Percentiles rank a stretch among this genome's conserved stretches.
These are phyloP conservation scores for Paraphoma sp. DNA, from an alignment of 2,329 filamentous ascomycete species.

Conservation along the genomic window DNA sequence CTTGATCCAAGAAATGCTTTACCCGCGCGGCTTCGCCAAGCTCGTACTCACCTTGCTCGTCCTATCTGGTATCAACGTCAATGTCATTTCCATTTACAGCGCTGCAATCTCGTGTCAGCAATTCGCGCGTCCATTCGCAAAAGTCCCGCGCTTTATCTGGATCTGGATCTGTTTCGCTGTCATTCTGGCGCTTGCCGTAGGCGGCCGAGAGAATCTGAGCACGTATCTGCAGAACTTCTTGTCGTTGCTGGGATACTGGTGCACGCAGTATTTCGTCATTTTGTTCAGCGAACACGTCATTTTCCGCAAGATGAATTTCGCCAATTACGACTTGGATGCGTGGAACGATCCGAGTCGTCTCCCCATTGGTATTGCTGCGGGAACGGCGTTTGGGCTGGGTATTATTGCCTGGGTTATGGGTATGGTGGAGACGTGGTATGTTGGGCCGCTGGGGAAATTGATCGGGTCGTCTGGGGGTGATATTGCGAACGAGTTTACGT, in stretches of 20 bases:
- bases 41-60: conserved; percentile 55
- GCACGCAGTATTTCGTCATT: conserved; percentile 55
- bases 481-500: conserved; percentile 36
- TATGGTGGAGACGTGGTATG: conserved; percentile 65
- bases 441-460: conserved; percentile 47
- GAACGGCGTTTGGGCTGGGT: conserved; percentile 48
- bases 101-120: conserved; percentile 55
- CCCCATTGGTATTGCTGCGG: conserved; percentile 52
- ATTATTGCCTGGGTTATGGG: conserved; percentile 60
- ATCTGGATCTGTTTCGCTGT: conserved; percentile 52
- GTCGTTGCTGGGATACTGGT: conserved; percentile 56
- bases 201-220: conserved; percentile 51
- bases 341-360: conserved; percentile 55
- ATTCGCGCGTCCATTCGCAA: conserved; percentile 57
- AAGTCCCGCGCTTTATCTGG: conserved; percentile 60
- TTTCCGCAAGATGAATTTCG: conserved; percentile 58
- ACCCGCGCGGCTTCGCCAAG: conserved; percentile 57
- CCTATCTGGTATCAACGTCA: conserved; percentile 54
- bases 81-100: conserved; percentile 59
- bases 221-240: conserved; percentile 56
- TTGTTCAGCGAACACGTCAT: conserved; percentile 54
- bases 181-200: conserved; percentile 52
- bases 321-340: conserved; percentile 53
- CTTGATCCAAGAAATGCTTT: conserved; percentile 54
- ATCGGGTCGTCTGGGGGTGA: conserved; percentile 38